Conservation (phyloP, 2,329 filamentous ascomycete genomes). For the Mariannaea elegans region DNA sequence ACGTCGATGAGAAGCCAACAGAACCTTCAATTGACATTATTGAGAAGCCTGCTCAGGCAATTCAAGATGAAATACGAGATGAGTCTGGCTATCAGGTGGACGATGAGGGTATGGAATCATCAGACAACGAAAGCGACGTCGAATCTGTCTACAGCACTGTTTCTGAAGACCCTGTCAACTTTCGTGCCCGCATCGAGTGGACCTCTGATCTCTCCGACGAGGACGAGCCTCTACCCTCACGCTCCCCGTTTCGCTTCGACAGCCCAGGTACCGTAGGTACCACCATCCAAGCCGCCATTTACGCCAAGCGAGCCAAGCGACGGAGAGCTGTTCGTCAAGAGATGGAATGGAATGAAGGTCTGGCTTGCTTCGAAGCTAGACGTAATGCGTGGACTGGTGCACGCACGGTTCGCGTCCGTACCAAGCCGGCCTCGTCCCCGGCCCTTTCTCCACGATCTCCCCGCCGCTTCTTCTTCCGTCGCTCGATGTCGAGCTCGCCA, state of each 20-base stretch:
- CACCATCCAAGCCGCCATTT: slow-evolving; percentile 51
- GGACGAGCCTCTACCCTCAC: slow-evolving; percentile 47
- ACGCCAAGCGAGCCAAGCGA: slow-evolving; percentile 63
- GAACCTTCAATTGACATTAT: slow-evolving; percentile 13
- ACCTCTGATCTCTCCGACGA: slow-evolving; percentile 65
- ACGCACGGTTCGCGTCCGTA: slow-evolving; percentile 63
- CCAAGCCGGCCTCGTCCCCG: slow-evolving; percentile 53
- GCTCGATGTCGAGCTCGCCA: slow-evolving; percentile 54
- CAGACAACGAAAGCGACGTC: slow-evolving; percentile 43
- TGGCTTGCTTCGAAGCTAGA: slow-evolving; percentile 80
- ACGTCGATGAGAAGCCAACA: slow-evolving; percentile 13
- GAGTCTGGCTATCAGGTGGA: slow-evolving; percentile 50
- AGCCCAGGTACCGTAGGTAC: slow-evolving; percentile 57
- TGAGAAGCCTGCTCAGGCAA: slow-evolving; percentile 19
- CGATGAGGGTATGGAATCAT: slow-evolving; percentile 55
- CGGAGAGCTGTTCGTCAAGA: slow-evolving; percentile 69
- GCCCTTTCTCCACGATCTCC: slow-evolving; percentile 57
- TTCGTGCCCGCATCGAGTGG: slow-evolving; percentile 63
- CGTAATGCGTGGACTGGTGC: slow-evolving; percentile 89
- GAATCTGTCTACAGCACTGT: slow-evolving; percentile 66
- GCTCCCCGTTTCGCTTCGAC: slow-evolving; percentile 62
- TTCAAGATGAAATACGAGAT: slow-evolving; percentile 45
- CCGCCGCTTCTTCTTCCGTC: slow-evolving; percentile 61
- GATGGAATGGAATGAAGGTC: slow-evolving; percentile 80
- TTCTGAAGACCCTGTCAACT: slow-evolving; percentile 63